phyloP scores from a whole-genome alignment of 2,329 filamentous ascomycete genomes.

The Juglanconis juglandina region DNA sequence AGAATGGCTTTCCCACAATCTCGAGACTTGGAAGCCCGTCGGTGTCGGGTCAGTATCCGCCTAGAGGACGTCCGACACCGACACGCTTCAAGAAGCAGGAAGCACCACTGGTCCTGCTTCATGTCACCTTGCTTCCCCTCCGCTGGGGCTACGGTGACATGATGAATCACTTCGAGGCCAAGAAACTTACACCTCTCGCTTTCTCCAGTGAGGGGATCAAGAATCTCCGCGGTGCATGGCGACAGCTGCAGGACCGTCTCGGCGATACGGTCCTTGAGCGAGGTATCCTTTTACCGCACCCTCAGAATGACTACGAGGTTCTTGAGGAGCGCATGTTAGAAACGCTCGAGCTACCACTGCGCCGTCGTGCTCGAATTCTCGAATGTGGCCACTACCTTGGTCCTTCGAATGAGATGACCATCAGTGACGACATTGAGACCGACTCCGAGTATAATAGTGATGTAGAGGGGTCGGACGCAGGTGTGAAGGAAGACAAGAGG shows the following conservation, averaged over 20 bases:
- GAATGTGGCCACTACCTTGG: slow-evolving; percentile 75
- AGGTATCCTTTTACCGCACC: slow-evolving; percentile 73
- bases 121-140: slow-evolving; percentile 72
- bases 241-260: slow-evolving; percentile 65
- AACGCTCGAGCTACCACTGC: slow-evolving; percentile 65
- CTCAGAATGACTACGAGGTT: slow-evolving; percentile 74
- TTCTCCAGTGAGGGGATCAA: slow-evolving; percentile 43
- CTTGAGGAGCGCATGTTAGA: slow-evolving; percentile 75
- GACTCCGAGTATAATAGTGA: slow-evolving; percentile 43
- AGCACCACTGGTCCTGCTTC: slow-evolving; percentile 70
- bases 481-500: slow-evolving; percentile 28
- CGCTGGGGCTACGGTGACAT: slow-evolving; percentile 61
- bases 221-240: slow-evolving; percentile 60
- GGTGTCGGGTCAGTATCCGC: slow-evolving; percentile 49
- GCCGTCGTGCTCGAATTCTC: slow-evolving; percentile 63
- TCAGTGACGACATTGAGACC: slow-evolving; percentile 39
- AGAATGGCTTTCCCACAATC: slow-evolving; percentile 41
- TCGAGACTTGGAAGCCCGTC: slow-evolving; percentile 56
- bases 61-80: slow-evolving; percentile 52
- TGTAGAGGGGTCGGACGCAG: slow-evolving; percentile 13
- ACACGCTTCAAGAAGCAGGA: slow-evolving; percentile 54
- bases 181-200: slow-evolving; percentile 2
- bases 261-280: slow-evolving; percentile 71
- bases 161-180: slow-evolving; percentile 30
- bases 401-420: slow-evolving; percentile 48